Base-by-base conservation (phyloP, 2,329 filamentous ascomycete species). In the Orbilia oligospora region DNA sequence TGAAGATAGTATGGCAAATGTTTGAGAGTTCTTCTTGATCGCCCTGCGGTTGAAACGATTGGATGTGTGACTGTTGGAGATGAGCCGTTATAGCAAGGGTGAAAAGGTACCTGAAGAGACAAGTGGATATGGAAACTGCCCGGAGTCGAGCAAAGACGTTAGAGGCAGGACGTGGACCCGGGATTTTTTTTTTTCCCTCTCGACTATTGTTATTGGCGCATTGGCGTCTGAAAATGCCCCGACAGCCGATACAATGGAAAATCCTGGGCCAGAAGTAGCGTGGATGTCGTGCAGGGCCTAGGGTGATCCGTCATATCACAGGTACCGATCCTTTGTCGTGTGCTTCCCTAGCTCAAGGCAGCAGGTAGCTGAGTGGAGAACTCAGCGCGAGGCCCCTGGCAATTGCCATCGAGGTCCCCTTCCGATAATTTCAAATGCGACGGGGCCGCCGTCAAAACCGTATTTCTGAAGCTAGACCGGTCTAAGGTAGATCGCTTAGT, bases 301-400 rank as follows among this genome's bases (percentile, higher is more conserved):
- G 65, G 72, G 56, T 65, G 44, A 65, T 46, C 58, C 33, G 49
- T 56, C 66, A 46, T 46, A 65, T 56, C 72, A 58, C 20, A 58
- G 65, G 72, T 58, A 76, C 56, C 72, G 72, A 76, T 70, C 58
- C 58, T 51, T 20, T 36, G 56, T 76, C 72, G 72, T 71, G 72
- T 76, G 66, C 65, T 44, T 46, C 53, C 66, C 44, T 76, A 56
- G 18, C 72, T 61, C 66, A 76, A 76, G 66, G 72, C 56, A 76
- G 72, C 66, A 76, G 66, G 72, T 71, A 49, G 18, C 6, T 38
- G 38, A 56, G n/a, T 38, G 24, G 20, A 36, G 38, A 24, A 61
- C 33, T n/a, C 12, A 56, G 24, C 22, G 20, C 10, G 16, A 20
- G n/a, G 48, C 16, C 30, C 65, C 53, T 68, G 65, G 65, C 22